Base-by-base conservation (phyloP, 2,329 filamentous ascomycete genomes). In the Chrysoporthe deuterocubensis region DNA sequence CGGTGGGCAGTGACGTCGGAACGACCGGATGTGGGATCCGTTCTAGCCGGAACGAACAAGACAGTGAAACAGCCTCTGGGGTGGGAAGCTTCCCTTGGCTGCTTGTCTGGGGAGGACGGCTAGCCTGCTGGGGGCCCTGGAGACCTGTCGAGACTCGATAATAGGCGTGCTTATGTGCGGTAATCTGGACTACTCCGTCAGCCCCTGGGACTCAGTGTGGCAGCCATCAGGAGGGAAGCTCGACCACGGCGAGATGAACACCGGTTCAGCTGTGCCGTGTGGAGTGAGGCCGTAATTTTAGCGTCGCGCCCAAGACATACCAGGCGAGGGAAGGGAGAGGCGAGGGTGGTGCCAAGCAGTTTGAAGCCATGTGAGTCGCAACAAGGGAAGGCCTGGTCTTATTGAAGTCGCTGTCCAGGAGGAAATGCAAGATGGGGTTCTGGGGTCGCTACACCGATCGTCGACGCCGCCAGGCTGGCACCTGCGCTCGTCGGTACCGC, bases 381-480 rank as follows among this genome's bases (percentile, higher is more conserved):
- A 40, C 37, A 40, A 40, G 37, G 37, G 37, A 4, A 40, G 37
- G 37, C 37, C 37, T 40, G 37, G 5, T 40, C 9, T 40, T 40
- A 40, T 9, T 40, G 37, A 40, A 40, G 37, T 9, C 37, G 9
- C 37, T 6, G 37, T 40, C 26, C 37, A 40, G 37, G 37, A 40
- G 50, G n/a, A 21, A 26, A 7, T 54, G n/a, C 50, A 40, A 40
- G 37, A 40, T 9, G 37, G 37, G 26, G 26, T 26, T 26, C 26
- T 26, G 26, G 26, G 26, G 26, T 26, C 26, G 26, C 18, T 60
- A 18, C 57, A 26, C 9, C 37, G 57, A 43, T 44, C 57, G 37
- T 60, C 57, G 57, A 43, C 57, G 40, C 57, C 40, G 57, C 57
- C 40, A 59, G 26, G 42, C 58, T 59, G 34, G 21, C 56, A 56